Percentiles rank a stretch among this genome's conserved stretches.
phyloP scores from a whole-genome alignment of 306 rosid genomes.

The Mimosa bimucronata region DNA sequence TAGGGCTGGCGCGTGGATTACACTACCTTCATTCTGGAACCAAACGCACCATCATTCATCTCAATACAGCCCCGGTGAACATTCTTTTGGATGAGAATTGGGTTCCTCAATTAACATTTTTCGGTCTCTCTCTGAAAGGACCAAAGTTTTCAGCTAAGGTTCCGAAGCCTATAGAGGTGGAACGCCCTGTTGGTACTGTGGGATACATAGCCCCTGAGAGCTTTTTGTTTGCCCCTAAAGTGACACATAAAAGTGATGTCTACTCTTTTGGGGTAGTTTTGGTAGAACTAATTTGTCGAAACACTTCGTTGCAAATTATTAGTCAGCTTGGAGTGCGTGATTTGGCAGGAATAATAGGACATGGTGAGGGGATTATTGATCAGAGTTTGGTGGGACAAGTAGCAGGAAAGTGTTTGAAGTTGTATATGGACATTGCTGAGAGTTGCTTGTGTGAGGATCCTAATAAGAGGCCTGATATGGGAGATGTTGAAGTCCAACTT shows the following conservation, averaged over 20 bases:
- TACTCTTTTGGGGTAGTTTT: no score
- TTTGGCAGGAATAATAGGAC: no score
- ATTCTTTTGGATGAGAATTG: neutral
- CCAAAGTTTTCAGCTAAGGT: neutral
- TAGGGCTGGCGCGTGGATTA: conserved; percentile 4
- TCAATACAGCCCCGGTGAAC: neutral
- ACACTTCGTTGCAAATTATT: no score
- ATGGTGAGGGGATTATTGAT: no score
- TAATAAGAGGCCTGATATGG: no score
- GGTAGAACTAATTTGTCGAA: no score
- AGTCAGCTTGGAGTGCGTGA: no score
- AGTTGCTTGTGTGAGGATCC: no score
- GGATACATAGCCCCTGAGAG: conserved; percentile 48
- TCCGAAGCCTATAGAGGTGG: neutral
- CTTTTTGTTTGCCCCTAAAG: neutral
- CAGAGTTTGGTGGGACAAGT: no score
- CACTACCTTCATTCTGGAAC: neutral
- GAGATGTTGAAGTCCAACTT: no score
- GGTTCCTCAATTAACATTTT: neutral
- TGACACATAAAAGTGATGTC: conserved; percentile 36
- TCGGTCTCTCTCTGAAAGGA: neutral
- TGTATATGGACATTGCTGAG: no score
- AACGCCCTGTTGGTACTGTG: neutral
- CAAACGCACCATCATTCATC: neutral
- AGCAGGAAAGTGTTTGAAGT: no score